Base-by-base conservation (phyloP, 331 rosid species). In the Stylosanthes scabra region DNA sequence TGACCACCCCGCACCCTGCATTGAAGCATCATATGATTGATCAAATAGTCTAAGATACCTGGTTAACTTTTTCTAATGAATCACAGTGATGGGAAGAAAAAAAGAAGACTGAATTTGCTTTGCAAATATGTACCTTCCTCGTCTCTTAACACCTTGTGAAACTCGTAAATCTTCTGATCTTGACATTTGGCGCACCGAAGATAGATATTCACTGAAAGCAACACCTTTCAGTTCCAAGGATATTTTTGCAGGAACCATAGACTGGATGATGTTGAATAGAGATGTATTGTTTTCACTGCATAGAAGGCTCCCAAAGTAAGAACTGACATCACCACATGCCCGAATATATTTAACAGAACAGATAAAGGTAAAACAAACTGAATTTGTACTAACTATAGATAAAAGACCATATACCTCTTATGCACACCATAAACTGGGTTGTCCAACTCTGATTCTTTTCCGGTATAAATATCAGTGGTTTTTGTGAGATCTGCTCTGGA, bases 171-270 rank as follows among this genome's bases (percentile, higher is more conserved):
- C 83, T 74, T 95, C 99, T 45, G 88, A 82, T 73, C 82, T 85
- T 45, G 97, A 86, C 79, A 95, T 95, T 68, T 68, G 81, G 72
- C 91, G 86, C 81, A 95, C 34, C 3, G 97, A 80, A 71, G 93
- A 90, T 63, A 95, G 81, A 87, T 95, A 95, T 67, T 95, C 99
- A 71, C 27, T 74, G 80, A 73, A 87, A 49, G 78, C 84, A 47
- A 64, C 78, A 51, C 93, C 91, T 76, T 83, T 92, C 74, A 84
- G 3, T 63, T 87, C 45, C 83, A 80, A 66, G 42, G 74, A 59
- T 50, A 73, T 68, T 90, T 82, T 91, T 8, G 84, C 9, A 15
- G 97, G 97, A 66, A 89, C 90, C 59, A 84, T 51, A 29, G 87
- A 80, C 70, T 72, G 82, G 63, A 83, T 57, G 40, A 58, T 63